Evolutionary conservation across 306 rosid species (phyloP).

Genomic region (Quercus suber): DNA sequence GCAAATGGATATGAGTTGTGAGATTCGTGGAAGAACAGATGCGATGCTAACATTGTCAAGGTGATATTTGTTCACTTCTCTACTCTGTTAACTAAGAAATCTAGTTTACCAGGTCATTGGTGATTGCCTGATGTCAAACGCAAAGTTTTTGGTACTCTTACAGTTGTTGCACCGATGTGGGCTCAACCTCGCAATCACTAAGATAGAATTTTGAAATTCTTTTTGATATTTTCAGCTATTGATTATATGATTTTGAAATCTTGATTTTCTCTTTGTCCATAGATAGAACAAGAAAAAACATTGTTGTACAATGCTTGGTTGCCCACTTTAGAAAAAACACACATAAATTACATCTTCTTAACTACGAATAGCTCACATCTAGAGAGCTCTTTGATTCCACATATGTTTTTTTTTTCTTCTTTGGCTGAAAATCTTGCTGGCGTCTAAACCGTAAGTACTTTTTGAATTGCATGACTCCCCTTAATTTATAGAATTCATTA

Average conservation of each 20-base stretch:
- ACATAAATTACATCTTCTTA: not conserved
- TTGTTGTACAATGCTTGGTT: not conserved
- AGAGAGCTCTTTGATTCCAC: not conserved
- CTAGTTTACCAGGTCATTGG: constrained; percentile 12
- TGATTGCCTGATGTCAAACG: constrained; percentile 22
- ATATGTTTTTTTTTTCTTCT: not conserved
- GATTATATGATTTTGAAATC: too few relatives aligned
- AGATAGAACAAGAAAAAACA: not conserved
- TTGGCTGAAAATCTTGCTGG: constrained; percentile 90
- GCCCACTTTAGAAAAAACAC: not conserved
- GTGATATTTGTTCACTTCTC: too few relatives aligned
- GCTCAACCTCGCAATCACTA: too few relatives aligned
- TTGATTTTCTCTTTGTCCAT: not conserved
- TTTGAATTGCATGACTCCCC: constrained; percentile 18
- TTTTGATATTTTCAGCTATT: too few relatives aligned
- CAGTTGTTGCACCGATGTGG: too few relatives aligned
- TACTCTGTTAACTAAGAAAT: not conserved
- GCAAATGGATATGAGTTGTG: too few relatives aligned
- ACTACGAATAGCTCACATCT: not conserved
- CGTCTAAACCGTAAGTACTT: constrained; percentile 81
- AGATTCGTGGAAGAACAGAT: too few relatives aligned
- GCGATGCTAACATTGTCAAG: too few relatives aligned
- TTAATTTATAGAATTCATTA: constrained; percentile 16
- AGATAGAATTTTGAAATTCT: too few relatives aligned
- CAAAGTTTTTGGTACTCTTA: not conserved